Base-by-base conservation (phyloP, 371 early-diverging fungal species). In the Mortierella sp. region DNA sequence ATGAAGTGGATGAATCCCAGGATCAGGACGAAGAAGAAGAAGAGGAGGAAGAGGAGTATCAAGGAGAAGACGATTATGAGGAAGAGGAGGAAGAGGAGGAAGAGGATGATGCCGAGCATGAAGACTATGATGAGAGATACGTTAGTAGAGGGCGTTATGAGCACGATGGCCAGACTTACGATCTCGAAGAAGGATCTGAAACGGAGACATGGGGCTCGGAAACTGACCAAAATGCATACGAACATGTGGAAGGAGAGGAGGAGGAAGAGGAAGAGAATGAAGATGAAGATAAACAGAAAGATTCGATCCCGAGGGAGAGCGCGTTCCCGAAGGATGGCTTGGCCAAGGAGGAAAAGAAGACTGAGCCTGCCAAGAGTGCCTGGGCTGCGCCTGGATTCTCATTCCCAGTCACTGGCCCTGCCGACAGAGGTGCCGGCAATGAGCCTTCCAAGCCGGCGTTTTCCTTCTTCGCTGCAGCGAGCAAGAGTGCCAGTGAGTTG, bases 161-260 rank as follows among this genome's bases (percentile, higher is more conserved):
- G 26, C 75, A 73, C 28, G 69, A 67, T 47, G 75, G 75, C 12
- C 64, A 69, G 32, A 63, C 47, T 7, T 69, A 70, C 50, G 65
- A 60, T 1, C 26, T 69, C 37, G 66, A 56, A 21, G 76, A 64
- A 1, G 78, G 51, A 0, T 69, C 70, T 14, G 70, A 76, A 12
- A 60, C 65, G 1, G 70, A 64, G 37, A 56, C 70, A 28, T 67
- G 68, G 75, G 75, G 69, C 1, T 68, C 68, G 3, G 75, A 73
- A 26, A 68, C 68, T 19, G 75, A 73, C 19, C 75, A 73, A 37
- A 68, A 64, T 27, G 75, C 67, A 31, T 53, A 49, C n/a, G 67
- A 67, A 19, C 48, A 60, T 15, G 72, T 48, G 4, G 67, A 56
- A 17, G 63, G 47, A 5, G 66, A 58, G 6, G 61, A 60, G 17